Base-by-base conservation (phyloP, 2,329 filamentous ascomycete genomes). In the Scleromitrula shiraiana region DNA sequence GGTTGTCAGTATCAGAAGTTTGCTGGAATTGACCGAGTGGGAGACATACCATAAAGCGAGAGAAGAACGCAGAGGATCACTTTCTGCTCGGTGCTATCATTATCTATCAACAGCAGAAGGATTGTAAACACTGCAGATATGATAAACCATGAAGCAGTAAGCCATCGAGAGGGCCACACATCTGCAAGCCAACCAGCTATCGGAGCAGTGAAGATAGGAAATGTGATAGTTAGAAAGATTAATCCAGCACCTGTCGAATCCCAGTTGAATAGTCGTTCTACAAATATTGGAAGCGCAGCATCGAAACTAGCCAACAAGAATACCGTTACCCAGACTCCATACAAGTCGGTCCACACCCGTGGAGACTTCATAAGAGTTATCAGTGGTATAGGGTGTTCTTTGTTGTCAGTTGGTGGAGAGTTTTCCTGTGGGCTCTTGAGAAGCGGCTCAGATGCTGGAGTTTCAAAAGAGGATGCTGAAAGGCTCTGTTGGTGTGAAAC, bases 61-160 rank as follows among this genome's bases (percentile, higher is more conserved):
- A 90, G 68, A 2, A 89, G 66, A 1, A 72, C 77, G 48, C 77
- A 82, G 0, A 89, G 68, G 0, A 88, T 65, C 1, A 83, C 74
- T 59, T 85, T 84, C 46, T 86, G 74, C 4, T 65, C 62, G 12
- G 77, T 66, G 0, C 68, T 73, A 57, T 83, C 71, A 27, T 76
- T 65, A 0, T 70, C 67, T 4, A 88, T 77, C 49, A 86, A 74
- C 2, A 83, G 76, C 8, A 88, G 66, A 33, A 82, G 74, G 5
- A 83, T 72, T 7, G 83, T 66, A 26, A 79, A 68, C 0, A 83
- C 80, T 5, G 76, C 64, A 0, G 71, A 67, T 10, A 74, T 54
- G 1, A 78, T 57, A 54, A 87, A 84, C 0, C 79, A 82, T 0
- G 68, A 61, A 0, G 77, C 68, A 0, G 79, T 71, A 12, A 77